Conservation (phyloP, 1,284 basidiomycete genomes). For the Ustilago crameri region DNA sequence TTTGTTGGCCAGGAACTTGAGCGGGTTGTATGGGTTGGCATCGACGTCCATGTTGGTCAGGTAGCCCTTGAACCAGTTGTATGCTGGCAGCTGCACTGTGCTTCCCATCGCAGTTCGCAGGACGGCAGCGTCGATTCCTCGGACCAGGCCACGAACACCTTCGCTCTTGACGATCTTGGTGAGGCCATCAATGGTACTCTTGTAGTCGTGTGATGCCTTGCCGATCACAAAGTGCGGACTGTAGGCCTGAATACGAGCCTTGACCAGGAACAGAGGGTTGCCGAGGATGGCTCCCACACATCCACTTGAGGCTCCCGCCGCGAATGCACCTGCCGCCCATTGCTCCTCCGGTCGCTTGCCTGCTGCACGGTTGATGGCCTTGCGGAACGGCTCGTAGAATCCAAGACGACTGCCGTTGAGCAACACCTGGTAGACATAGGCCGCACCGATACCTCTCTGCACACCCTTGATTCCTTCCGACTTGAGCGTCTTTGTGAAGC, state of each 20-base stretch:
- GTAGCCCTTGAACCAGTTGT: conserved; percentile 78
- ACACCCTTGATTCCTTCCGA: conserved; percentile 90
- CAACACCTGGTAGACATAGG: conserved; percentile 77
- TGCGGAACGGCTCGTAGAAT: conserved; percentile 93
- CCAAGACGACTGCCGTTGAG: conserved; percentile 94
- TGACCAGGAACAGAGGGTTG: conserved; percentile 94
- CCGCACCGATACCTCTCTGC: conserved; percentile 88
- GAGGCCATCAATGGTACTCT: conserved; percentile 82
- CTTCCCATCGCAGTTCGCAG: conserved; percentile 93
- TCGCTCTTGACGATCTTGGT: conserved; percentile 82
- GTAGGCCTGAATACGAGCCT: conserved; percentile 91
- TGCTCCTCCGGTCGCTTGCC: conserved; percentile 77
- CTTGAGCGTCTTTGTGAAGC: conserved; percentile 85
- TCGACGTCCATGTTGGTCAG: conserved; percentile 55
- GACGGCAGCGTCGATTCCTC: conserved; percentile 93
- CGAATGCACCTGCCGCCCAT: conserved; percentile 71
- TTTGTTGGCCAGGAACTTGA: conserved; percentile 56
- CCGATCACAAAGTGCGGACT: conserved; percentile 84
- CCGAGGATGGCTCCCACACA: conserved; percentile 89
- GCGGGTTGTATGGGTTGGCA: conserved; percentile 67
- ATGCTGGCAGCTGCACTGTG: conserved; percentile 94
- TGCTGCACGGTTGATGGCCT: conserved; percentile 76
- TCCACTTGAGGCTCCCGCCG: conserved; percentile 88
- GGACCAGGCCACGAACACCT: conserved; percentile 80
- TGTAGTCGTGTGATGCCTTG: conserved; percentile 91